Evolutionary conservation across 306 rosid genomes (phyloP).

Genomic region (Acacia acuminata): DNA sequence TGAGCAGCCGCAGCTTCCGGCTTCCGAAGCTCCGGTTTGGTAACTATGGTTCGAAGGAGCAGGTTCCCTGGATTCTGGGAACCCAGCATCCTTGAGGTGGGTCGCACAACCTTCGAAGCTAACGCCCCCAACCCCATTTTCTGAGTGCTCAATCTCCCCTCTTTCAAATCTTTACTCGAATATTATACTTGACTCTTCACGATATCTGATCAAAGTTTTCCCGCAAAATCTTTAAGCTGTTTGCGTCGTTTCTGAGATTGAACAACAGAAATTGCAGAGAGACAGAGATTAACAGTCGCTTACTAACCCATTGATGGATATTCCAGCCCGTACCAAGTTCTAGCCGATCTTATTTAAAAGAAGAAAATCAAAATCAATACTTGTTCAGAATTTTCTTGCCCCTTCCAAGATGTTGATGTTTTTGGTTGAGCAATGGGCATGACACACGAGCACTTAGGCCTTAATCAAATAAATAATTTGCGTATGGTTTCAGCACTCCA

Average conservation of each 20-base stretch:
- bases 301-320: background rate
- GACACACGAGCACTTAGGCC: background rate
- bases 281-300: background rate
- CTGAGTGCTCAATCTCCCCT: background rate
- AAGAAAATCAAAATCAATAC: background rate
- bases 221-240: background rate
- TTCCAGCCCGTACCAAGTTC: background rate
- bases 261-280: background rate
- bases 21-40: slow-evolving; percentile 74
- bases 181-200: background rate
- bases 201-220: background rate
- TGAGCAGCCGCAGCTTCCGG: slow-evolving; percentile 70
- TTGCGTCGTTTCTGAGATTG: too few species aligned
- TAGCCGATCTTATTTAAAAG: background rate
- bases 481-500: background rate
- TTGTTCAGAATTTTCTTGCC: background rate
- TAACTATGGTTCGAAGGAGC: slow-evolving; percentile 62
- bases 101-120: slow-evolving; percentile 69
- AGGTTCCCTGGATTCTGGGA: slow-evolving; percentile 45
- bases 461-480: background rate
- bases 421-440: background rate
- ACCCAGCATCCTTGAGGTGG: slow-evolving; percentile 61
- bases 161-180: background rate
- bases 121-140: slow-evolving; percentile 50
- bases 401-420: background rate